phyloP scores from a whole-genome alignment of 768 basidiomycete genomes.

The Rhodotorula taiwanensis region DNA sequence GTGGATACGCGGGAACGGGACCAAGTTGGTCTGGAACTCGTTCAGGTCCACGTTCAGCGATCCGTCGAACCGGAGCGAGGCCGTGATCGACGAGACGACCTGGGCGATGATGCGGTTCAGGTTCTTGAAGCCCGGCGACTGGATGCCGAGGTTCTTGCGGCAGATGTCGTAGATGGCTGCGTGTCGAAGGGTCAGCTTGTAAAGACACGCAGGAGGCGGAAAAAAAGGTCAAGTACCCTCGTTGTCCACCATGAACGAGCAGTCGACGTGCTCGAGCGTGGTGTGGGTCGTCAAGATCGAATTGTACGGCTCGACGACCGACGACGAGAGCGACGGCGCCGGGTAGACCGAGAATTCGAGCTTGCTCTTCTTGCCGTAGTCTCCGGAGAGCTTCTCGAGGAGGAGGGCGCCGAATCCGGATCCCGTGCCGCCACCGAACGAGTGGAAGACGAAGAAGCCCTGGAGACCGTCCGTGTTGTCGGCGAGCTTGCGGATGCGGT shows the following conservation, averaged over 20 bases:
- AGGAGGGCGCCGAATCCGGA: slow-evolving; percentile 98
- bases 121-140: slow-evolving; percentile 83
- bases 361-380: slow-evolving; percentile 99
- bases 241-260: slow-evolving; percentile 99
- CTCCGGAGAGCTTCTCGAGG: slow-evolving; percentile 90
- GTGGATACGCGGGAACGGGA: slow-evolving; percentile 77
- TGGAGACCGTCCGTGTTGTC: slow-evolving; percentile 98
- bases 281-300: slow-evolving; percentile 84
- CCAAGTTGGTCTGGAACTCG: slow-evolving; percentile 98
- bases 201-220: background rate
- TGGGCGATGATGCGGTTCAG: slow-evolving; percentile 95
- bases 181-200: background rate
- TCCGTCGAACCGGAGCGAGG: slow-evolving; percentile 93
- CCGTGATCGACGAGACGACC: slow-evolving; percentile 95
- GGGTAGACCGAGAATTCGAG: slow-evolving; percentile 63
- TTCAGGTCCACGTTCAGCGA: slow-evolving; percentile 94
- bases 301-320: slow-evolving; percentile 99
- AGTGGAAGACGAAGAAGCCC: slow-evolving; percentile 99
- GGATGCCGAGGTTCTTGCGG: slow-evolving; percentile 84
- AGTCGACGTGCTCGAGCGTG: slow-evolving; percentile 99
- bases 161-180: slow-evolving; percentile 91
- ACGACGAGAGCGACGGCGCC: slow-evolving; percentile 46
- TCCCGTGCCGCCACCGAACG: slow-evolving; percentile 98
- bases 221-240: slow-evolving; percentile 52
- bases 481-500: slow-evolving; percentile 89